Percentiles rank a stretch among this genome's conserved stretches.
Conservation (phyloP, 257 asterid species). For the Cinchona pubescens region DNA sequence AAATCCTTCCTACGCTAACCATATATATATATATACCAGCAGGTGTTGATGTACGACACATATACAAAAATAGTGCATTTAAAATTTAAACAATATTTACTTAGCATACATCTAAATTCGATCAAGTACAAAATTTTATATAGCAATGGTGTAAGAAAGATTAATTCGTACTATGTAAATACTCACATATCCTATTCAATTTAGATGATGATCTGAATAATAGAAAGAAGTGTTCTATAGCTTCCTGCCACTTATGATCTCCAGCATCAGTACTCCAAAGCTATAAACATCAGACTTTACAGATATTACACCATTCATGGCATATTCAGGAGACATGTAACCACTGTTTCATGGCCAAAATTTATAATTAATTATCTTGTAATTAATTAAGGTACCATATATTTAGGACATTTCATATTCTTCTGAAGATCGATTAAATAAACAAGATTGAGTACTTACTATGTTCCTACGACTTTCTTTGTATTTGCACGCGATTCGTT, state of each 20-base stretch:
- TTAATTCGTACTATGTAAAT: no score
- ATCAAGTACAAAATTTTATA: no score
- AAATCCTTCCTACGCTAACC: no score
- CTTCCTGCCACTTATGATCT: slow-evolving; percentile 16
- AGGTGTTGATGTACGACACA: no score
- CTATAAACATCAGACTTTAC: slow-evolving; percentile 8
- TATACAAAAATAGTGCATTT: no score
- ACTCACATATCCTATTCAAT: slow-evolving; percentile 11
- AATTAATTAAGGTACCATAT: background rate
- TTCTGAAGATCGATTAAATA: no score
- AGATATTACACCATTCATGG: background rate
- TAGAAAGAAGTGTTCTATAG: slow-evolving; percentile 1
- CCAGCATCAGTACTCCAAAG: slow-evolving; percentile 5
- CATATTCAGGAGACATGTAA: slow-evolving; percentile 8
- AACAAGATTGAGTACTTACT: background rate
- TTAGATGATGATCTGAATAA: slow-evolving; percentile 3
- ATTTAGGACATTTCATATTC: no score
- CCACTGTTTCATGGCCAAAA: background rate
- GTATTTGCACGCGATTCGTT: background rate
- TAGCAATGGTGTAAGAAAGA: no score
- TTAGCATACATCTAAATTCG: no score
- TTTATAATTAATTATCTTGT: background rate
- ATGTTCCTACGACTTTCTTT: background rate
- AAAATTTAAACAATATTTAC: no score
- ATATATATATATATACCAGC: no score